Conservation (phyloP, 202 grass and related monocot species). For the Bolboschoenoplectus hybrid region DNA sequence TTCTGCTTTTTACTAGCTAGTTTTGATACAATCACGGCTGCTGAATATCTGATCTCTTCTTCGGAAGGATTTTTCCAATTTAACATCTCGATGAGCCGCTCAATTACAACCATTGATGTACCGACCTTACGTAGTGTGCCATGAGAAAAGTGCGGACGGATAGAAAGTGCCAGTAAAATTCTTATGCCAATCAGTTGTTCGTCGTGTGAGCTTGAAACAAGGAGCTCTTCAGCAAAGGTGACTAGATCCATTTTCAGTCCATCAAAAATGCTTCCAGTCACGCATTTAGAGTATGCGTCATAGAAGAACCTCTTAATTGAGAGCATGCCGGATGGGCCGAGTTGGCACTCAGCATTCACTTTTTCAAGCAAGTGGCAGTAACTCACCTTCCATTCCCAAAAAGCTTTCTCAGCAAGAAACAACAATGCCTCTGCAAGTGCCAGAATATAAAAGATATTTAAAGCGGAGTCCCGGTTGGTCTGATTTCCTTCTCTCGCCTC, state of each 20-base stretch:
- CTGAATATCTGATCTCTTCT: slow-evolving; percentile 48
- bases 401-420: slow-evolving; percentile 70
- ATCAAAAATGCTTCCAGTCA: slow-evolving; percentile 74
- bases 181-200: slow-evolving; percentile 69
- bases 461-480: slow-evolving; percentile 52
- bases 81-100: slow-evolving; percentile 78
- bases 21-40: slow-evolving; percentile 69
- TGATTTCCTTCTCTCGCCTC: slow-evolving; percentile 38
- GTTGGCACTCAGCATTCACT: slow-evolving; percentile 62
- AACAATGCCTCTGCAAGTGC: slow-evolving; percentile 73
- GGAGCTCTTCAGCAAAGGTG: slow-evolving; percentile 70
- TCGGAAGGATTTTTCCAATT: slow-evolving; percentile 59
- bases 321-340: slow-evolving; percentile 50
- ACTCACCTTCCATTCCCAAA: slow-evolving; percentile 78
- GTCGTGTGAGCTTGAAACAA: slow-evolving; percentile 53
- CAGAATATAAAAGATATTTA: slow-evolving; percentile 77
- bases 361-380: slow-evolving; percentile 52
- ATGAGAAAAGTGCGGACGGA: slow-evolving; percentile 32
- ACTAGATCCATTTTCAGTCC: slow-evolving; percentile 85
- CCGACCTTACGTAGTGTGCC: slow-evolving; percentile 60
- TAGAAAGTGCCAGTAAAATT: slow-evolving; percentile 58
- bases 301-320: slow-evolving; percentile 83
- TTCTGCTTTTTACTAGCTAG: slow-evolving; percentile 71
- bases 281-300: slow-evolving; percentile 80
- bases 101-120: slow-evolving; percentile 52